These are phyloP conservation scores for Podila epicladia DNA, from an alignment of 192 early-diverging fungal genomes.

Conservation along the genomic window DNA sequence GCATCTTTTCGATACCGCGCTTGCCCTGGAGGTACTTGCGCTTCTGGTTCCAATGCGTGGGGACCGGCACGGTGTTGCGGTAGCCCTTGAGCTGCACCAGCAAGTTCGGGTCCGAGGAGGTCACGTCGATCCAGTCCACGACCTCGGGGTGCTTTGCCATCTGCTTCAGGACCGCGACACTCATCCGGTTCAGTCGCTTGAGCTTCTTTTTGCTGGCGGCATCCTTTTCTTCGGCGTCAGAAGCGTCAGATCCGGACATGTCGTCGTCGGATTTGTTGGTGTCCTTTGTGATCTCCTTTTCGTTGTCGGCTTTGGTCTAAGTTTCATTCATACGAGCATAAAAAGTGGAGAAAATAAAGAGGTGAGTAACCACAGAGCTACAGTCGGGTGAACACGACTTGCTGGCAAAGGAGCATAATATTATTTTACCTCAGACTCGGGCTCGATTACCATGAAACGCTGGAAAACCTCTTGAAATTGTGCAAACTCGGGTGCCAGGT, in stretches of 20 bases:
- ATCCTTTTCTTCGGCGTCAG: slow-evolving; percentile 46
- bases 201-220: slow-evolving; percentile 67
- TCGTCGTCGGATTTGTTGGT: slow-evolving; percentile 34
- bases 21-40: slow-evolving; percentile 98
- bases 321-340: background rate
- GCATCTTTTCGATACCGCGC: slow-evolving; percentile 94
- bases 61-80: slow-evolving; percentile 95
- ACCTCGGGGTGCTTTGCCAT: slow-evolving; percentile 91
- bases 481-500: slow-evolving; percentile 49
- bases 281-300: slow-evolving; percentile 12
- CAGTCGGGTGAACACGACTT: too few species aligned
- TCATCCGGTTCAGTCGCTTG: slow-evolving; percentile 67
- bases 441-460: slow-evolving; percentile 50
- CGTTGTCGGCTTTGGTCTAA: slow-evolving; percentile 19
- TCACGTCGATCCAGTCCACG: slow-evolving; percentile 91
- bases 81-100: slow-evolving; percentile 91
- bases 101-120: slow-evolving; percentile 89
- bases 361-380: too few species aligned
- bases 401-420: background rate
- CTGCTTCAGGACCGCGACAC: slow-evolving; percentile 94
- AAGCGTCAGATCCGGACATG: slow-evolving; percentile 36
- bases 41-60: slow-evolving; percentile 95
- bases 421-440: slow-evolving; percentile 42
- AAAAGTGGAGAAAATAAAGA: too few species aligned
- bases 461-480: slow-evolving; percentile 55